Percentiles rank a stretch among this genome's conserved stretches.
phyloP scores from a whole-genome alignment of 768 basidiomycete species.

The Termitomyces sp. region DNA sequence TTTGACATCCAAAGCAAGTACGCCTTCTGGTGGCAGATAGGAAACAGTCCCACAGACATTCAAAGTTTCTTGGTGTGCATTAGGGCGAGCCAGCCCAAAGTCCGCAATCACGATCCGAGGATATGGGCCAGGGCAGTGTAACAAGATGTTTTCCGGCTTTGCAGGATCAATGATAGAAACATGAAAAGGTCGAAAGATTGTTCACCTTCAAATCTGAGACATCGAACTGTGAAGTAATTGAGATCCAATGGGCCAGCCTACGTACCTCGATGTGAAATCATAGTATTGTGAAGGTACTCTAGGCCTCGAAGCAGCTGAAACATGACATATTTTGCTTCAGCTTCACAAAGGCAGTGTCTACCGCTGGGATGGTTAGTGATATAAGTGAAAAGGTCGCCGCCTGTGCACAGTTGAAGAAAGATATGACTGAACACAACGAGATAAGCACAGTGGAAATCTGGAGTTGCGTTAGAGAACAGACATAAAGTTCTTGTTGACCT shows the following conservation, averaged over 20 bases:
- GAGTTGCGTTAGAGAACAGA: conserved; percentile 18
- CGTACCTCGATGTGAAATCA: conserved; percentile 76
- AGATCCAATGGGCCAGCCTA: not conserved
- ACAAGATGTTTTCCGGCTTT: conserved; percentile 81
- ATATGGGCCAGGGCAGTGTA: conserved; percentile 76
- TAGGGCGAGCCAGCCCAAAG: conserved; percentile 78
- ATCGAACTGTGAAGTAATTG: not conserved
- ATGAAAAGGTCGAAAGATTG: not conserved
- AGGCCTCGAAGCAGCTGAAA: conserved; percentile 73
- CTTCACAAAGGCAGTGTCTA: conserved; percentile 56
- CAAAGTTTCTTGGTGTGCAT: conserved; percentile 75
- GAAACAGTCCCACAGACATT: conserved; percentile 87
- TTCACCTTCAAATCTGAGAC: conserved; percentile 17
- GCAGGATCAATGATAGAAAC: not conserved
- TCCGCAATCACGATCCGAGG: conserved; percentile 83
- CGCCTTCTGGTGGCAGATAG: conserved; percentile 82
- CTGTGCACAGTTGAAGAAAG: conserved; percentile 81
- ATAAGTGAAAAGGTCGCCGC: conserved; percentile 86
- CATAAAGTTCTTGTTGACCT: conserved; percentile 58
- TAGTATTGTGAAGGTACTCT: conserved; percentile 62
- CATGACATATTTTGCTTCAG: conserved; percentile 81
- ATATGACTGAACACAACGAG: conserved; percentile 48
- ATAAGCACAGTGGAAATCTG: not conserved
- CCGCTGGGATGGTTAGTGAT: conserved; percentile 56
- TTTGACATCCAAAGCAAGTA: conserved; percentile 72